These are phyloP conservation scores for Tirmania nivea DNA, from an alignment of 495 filamentous ascomycete species.

Conservation along the genomic window DNA sequence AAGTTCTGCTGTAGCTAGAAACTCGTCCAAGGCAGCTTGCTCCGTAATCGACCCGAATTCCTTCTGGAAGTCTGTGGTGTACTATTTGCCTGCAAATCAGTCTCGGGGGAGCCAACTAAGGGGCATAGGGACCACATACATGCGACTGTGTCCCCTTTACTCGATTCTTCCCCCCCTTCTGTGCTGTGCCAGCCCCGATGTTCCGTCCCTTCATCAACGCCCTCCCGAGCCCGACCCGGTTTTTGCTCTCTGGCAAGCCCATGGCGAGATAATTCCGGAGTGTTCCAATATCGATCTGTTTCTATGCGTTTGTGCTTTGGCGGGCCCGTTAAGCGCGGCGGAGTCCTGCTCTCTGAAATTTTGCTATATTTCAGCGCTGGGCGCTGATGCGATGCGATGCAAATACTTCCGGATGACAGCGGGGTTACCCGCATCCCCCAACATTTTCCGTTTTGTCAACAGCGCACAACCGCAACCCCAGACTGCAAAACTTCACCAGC, in stretches of 20 bases:
- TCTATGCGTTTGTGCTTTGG: too few relatives aligned
- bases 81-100: neutral
- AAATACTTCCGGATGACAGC: too few relatives aligned
- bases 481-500: too few relatives aligned
- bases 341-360: too few relatives aligned
- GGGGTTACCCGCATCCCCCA: too few relatives aligned
- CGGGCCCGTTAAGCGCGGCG: too few relatives aligned
- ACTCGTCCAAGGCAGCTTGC: slow-evolving; percentile 59
- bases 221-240: slow-evolving; percentile 67
- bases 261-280: slow-evolving; percentile 30
- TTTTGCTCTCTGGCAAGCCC: slow-evolving; percentile 91
- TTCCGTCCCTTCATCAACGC: slow-evolving; percentile 17
- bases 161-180: slow-evolving; percentile 6
- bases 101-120: neutral
- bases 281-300: too few relatives aligned
- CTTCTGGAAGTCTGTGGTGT: slow-evolving; percentile 26
- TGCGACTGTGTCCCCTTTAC: slow-evolving; percentile 12
- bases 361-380: too few relatives aligned
- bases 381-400: too few relatives aligned
- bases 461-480: too few relatives aligned
- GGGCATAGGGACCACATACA: neutral
- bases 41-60: slow-evolving; percentile 88
- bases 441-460: too few relatives aligned
- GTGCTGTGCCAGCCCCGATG: slow-evolving; percentile 4
- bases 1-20: slow-evolving; percentile 69